Evolutionary conservation across 169 alveolate species (phyloP).

Genomic region (Cryptosporidium sp.): DNA sequence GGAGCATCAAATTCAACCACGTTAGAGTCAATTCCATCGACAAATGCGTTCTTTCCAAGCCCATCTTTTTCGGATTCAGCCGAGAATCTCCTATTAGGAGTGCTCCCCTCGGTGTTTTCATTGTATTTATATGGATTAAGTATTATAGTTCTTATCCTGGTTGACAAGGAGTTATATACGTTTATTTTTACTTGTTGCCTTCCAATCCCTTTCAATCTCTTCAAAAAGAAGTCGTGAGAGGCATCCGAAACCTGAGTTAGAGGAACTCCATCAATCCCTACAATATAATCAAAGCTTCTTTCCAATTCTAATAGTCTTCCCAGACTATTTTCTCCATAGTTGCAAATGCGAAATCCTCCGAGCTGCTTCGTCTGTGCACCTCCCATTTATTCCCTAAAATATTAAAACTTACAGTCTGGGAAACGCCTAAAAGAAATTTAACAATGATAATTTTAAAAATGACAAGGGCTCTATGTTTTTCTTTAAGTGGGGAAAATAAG

Average conservation of each 20-base stretch:
- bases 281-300: constrained; percentile 58
- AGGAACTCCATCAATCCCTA: constrained; percentile 70
- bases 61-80: background rate
- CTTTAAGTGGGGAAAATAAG: background rate
- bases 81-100: background rate
- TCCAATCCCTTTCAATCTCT: constrained; percentile 50
- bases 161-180: constrained; percentile 39
- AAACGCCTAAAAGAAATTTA: background rate
- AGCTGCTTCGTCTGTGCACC: constrained; percentile 37
- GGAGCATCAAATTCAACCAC: constrained; percentile 5
- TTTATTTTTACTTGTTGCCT: constrained; percentile 13
- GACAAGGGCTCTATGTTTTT: background rate
- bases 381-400: constrained; percentile 33
- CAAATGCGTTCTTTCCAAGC: background rate
- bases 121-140: constrained; percentile 24
- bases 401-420: background rate
- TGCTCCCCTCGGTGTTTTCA: background rate
- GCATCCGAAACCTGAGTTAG: constrained; percentile 65
- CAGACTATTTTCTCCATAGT: constrained; percentile 16
- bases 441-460: background rate
- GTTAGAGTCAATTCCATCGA: background rate
- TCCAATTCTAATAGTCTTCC: constrained; percentile 55
- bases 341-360: constrained; percentile 73
- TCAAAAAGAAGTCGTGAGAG: constrained; percentile 63
- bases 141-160: constrained; percentile 47